Base-by-base conservation (phyloP, 169 alveolate species). In the Babesia microti region DNA sequence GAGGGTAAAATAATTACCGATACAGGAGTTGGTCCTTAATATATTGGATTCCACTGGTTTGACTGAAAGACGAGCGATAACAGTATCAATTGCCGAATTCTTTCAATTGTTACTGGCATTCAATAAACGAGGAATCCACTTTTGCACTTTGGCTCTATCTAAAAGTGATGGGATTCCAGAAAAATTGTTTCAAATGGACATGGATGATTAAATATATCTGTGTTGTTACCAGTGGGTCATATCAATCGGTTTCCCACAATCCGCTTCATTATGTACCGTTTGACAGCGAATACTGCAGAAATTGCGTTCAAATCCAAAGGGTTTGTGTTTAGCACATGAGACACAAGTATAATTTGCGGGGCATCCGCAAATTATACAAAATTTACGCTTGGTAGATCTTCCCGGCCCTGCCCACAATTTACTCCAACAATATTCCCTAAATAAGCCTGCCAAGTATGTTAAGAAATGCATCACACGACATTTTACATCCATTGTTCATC, bases 41-140 rank as follows among this genome's bases (percentile, higher is more conserved):
- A 57, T 82, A 1, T 61, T 85, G 6, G 68, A 50, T 27, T 83
- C 44, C 7, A 46, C 80, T 1, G 91, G 85, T 0, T 44, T 85
- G 46, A 46, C 78, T 4, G 54, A 71, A 33, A 41, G 66, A 34
- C 71, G 97, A 24, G 89, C 91, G 49, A 72, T 88, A 29, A 83
- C 73, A 29, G 72, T 89, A 32, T 88, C 81, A 50, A 76, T 75
- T 37, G 87, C 83, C 45, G 92, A 89, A 30, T 89, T 81, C 56
- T 68, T 89, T 48, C 66, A 59, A 44, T 75, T 88, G 32, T 69
- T 88, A 28, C 75, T 81, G 41, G 92, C 76, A 41, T 88, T 88
- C 70, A 85, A 88, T 65, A 66, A 79, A 44, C 76, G 69, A 40
- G 94, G 93, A 36, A 74, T 88, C 15, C 95, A 85, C 68, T 88